These are phyloP conservation scores for Bonnemaisonia californica DNA, from an alignment of 31 red algal genomes.

Conservation along the genomic window DNA sequence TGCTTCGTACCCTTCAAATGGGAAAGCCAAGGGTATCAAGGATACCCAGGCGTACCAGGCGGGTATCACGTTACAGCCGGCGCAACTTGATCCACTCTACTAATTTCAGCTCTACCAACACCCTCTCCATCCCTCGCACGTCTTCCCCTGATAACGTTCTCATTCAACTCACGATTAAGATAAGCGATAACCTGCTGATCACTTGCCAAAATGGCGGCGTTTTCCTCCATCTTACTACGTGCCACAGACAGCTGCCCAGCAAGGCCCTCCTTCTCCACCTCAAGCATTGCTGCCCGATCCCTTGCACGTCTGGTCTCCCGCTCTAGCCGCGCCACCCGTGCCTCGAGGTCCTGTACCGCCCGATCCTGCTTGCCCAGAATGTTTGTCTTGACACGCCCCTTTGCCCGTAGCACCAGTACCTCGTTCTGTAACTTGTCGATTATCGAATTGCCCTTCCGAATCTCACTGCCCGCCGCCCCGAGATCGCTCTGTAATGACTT, in stretches of 20 bases:
- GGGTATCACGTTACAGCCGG: too few relatives aligned
- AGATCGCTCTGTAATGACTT: constrained; percentile 4
- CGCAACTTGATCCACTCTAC: background rate
- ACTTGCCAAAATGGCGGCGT: constrained; percentile 39
- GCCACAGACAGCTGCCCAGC: constrained; percentile 22
- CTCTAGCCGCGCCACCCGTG: constrained; percentile 27
- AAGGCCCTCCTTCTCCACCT: constrained; percentile 65
- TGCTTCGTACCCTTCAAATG: too few relatives aligned
- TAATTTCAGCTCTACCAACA: background rate
- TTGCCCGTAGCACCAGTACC: constrained; percentile 19
- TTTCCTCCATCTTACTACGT: constrained; percentile 53
- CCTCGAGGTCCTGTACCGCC: constrained; percentile 14
- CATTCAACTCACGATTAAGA: constrained; percentile 65
- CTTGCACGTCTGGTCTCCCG: constrained; percentile 26
- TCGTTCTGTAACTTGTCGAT: constrained; percentile 43
- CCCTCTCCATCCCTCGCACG: background rate
- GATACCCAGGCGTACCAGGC: too few relatives aligned
- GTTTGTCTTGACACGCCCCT: constrained; percentile 31
- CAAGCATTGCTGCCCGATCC: constrained; percentile 39
- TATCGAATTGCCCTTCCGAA: constrained; percentile 34
- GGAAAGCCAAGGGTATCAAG: too few relatives aligned
- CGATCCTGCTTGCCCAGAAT: constrained; percentile 46
- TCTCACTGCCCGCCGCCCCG: constrained; percentile 3
- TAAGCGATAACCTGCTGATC: constrained; percentile 66
- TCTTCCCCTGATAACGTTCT: constrained; percentile 17